These are phyloP conservation scores for Sporothrix phasma DNA, from an alignment of 2,329 filamentous ascomycete genomes.

Conservation along the genomic window DNA sequence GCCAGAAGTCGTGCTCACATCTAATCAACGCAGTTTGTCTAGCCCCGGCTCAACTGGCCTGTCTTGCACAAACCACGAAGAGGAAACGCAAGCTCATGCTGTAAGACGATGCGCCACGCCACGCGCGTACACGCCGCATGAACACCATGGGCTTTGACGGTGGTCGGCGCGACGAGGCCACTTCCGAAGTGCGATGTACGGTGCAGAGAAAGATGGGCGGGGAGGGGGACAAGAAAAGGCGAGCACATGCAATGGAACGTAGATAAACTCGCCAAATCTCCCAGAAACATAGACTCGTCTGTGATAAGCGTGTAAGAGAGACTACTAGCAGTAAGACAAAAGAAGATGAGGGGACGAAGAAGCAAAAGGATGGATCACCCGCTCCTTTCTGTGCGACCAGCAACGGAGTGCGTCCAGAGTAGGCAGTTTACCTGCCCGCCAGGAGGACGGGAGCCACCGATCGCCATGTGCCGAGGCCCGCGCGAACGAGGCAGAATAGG, in stretches of 20 bases:
- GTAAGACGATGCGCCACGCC: neutral
- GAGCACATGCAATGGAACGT: neutral
- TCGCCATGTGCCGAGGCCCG: neutral
- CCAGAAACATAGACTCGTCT: neutral
- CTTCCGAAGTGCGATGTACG: neutral
- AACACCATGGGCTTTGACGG: neutral
- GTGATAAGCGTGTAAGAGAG: neutral
- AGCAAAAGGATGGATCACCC: neutral
- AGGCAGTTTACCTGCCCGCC: neutral
- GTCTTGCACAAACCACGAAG: neutral
- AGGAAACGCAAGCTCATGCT: neutral
- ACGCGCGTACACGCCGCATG: neutral
- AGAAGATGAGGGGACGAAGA: neutral
- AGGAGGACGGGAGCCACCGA: neutral
- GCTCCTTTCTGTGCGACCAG: neutral
- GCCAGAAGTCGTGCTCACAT: neutral
- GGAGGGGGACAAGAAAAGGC: no score
- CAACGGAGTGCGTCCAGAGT: neutral
- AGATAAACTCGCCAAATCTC: neutral
- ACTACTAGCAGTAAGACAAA: neutral
- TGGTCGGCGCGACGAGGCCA: neutral
- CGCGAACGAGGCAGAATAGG: neutral
- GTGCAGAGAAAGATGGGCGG: neutral
- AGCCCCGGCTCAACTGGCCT: neutral
- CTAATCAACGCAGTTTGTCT: neutral